Conservation (phyloP, 768 basidiomycete genomes). For the Dentipellis sp. region DNA sequence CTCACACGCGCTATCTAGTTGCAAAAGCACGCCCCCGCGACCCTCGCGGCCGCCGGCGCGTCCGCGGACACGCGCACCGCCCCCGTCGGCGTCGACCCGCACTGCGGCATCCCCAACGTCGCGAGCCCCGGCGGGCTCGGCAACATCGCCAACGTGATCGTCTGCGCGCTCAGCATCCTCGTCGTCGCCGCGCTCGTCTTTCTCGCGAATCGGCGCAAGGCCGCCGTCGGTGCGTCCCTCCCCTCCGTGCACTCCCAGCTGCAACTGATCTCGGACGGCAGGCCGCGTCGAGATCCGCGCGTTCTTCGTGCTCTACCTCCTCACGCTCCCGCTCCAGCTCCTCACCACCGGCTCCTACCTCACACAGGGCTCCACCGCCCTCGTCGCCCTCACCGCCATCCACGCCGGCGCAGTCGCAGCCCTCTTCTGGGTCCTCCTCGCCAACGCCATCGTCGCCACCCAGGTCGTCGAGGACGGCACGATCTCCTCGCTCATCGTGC, state of each 20-base stretch:
- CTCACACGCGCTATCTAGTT: conserved; percentile 18
- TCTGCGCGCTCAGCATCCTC: conserved; percentile 66
- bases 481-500: conserved; percentile 53
- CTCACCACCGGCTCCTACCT: conserved; percentile 74
- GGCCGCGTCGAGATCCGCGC: conserved; percentile 64
- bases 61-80: conserved; percentile 42
- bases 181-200: conserved; percentile 49
- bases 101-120: conserved; percentile 66
- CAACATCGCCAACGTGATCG: conserved; percentile 81
- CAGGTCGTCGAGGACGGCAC: conserved; percentile 93
- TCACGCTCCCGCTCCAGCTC: conserved; percentile 73
- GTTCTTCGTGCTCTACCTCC: conserved; percentile 56
- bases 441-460: conserved; percentile 70
- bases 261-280: conserved; percentile 18
- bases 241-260: not conserved
- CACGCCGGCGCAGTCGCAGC: conserved; percentile 73
- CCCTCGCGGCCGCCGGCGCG: conserved; percentile 25
- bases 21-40: conserved; percentile 20
- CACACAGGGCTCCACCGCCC: conserved; percentile 61
- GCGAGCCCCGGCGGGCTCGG: conserved; percentile 53
- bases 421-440: conserved; percentile 73
- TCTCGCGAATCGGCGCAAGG: conserved; percentile 56
- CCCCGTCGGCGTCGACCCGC: conserved; percentile 76
- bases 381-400: conserved; percentile 66
- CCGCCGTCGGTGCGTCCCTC: conserved; percentile 63